Evolutionary conservation across 805 yeast species (phyloP).

Genomic region (Kluyveromyces siamensis): DNA sequence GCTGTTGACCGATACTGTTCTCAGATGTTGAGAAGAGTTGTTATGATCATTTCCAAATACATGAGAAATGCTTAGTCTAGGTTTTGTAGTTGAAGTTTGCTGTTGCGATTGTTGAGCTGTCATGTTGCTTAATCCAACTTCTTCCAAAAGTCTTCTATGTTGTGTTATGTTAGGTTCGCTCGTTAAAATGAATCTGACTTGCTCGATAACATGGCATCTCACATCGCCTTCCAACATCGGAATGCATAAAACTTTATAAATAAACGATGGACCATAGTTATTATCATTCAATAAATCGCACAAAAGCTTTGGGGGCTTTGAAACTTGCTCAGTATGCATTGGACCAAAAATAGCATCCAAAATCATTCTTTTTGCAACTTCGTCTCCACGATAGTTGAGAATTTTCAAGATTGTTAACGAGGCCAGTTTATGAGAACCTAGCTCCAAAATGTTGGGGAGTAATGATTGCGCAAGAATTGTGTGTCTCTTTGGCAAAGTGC

Average conservation of each 20-base stretch:
- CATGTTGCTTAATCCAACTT: constrained; percentile 56
- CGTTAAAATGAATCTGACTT: constrained; percentile 53
- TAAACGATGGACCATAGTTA: constrained; percentile 63
- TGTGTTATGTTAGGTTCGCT: constrained; percentile 60
- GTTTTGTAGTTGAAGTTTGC: constrained; percentile 9
- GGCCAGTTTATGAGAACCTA: constrained; percentile 78
- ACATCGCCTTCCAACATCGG: constrained; percentile 52
- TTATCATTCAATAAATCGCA: constrained; percentile 57
- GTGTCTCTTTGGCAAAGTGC: constrained; percentile 56
- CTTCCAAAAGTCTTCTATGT: constrained; percentile 82
- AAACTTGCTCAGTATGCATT: constrained; percentile 18
- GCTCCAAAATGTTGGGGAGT: constrained; percentile 48
- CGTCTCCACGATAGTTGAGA: constrained; percentile 58
- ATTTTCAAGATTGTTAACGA: constrained; percentile 74
- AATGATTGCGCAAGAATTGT: constrained; percentile 54
- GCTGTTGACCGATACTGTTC: constrained; percentile 26
- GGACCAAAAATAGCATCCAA: constrained; percentile 60
- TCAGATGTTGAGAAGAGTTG: constrained; percentile 13
- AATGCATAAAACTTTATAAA: constrained; percentile 70
- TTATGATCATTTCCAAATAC: constrained; percentile 13
- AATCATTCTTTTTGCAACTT: constrained; percentile 49
- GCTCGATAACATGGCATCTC: constrained; percentile 49
- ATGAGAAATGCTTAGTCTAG: constrained; percentile 20
- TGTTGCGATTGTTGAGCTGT: constrained; percentile 3
- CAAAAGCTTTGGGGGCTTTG: constrained; percentile 39